Percentiles rank a stretch among this genome's conserved stretches.
phyloP scores from a whole-genome alignment of 768 basidiomycete genomes.

The Gyrodon lividus region DNA sequence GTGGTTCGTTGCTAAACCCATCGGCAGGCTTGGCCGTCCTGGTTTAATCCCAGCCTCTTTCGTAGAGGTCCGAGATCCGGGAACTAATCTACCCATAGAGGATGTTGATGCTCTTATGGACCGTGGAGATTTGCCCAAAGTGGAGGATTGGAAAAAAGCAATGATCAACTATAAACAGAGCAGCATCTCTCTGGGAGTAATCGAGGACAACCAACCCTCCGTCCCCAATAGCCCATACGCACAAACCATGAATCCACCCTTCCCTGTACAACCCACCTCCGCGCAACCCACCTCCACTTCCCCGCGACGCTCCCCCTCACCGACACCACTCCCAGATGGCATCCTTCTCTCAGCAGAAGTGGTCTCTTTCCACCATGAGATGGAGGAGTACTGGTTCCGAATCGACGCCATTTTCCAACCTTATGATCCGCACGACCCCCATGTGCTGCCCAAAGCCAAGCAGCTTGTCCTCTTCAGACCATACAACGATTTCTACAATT shows the following conservation, averaged over 20 bases:
- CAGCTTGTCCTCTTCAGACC: constrained; percentile 89
- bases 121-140: constrained; percentile 83
- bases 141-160: constrained; percentile 99
- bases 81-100: constrained; percentile 73
- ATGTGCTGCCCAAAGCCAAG: constrained; percentile 60
- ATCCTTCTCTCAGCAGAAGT: constrained; percentile 85
- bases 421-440: constrained; percentile 59
- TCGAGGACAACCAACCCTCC: constrained; percentile 60
- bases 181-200: constrained; percentile 90
- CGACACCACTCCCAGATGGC: constrained; percentile 69
- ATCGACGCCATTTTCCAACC: constrained; percentile 89
- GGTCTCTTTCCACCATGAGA: constrained; percentile 96
- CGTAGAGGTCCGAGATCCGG: constrained; percentile 93
- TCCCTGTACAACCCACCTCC: neutral
- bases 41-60: constrained; percentile 97
- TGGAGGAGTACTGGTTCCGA: constrained; percentile 97
- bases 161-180: constrained; percentile 95
- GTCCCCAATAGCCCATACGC: constrained; percentile 44
- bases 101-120: constrained; percentile 82
- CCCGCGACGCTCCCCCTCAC: constrained; percentile 37
- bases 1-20: constrained; percentile 99
- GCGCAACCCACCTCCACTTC: constrained; percentile 11
- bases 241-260: constrained; percentile 17
- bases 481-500: constrained; percentile 98
- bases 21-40: constrained; percentile 90